Evolutionary conservation across 2,329 filamentous ascomycete genomes (phyloP), one percentile per base, ranked within the genome.

Genomic region (Talaromyces sp.): DNA sequence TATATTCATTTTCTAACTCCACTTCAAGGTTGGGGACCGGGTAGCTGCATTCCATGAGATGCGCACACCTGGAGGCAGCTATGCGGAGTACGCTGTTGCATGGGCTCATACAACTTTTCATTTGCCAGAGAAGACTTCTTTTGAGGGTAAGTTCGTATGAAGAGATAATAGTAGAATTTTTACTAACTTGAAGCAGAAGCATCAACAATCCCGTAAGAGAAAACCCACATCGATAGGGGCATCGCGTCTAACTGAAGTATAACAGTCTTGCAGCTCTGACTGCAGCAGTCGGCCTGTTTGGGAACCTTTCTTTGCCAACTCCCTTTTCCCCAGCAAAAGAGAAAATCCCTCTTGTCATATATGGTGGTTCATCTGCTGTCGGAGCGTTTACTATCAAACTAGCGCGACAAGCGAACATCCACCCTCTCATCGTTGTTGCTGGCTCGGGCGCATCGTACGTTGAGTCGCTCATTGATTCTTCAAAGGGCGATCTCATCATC

Each of bases 361-460:
- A 82, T 65, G 81, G 80, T 22, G 76, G 70, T 0, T 77, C 82
- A 1, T 80, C 81, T 0, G 79, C 85, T 0, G 84, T 88, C 0
- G 86, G 86, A 9, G 73, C 81, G 6, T 88, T 83, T 66, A 81
- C 81, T 0, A 72, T 88, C 51, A 84, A 88, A 69, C 75, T 88
- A 17, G 84, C 84, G 13, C 68, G 65, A 4, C 73, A 74, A 6
- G 80, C 79, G 61, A 83, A 85, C 68, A 84, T 88, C 63, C 84
- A 87, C 70, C 86, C 86, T 0, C 73, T 88, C 53, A 84, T 88
- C 64, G 81, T 79, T 62, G 77, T 88, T 7, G 85, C 85, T 0
- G 86, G 86, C 6, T 74, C 77, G 2, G 82, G 82, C 6, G 71
- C 71, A 6, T 67, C 78, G 2, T 82, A 82, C 65, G 83, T 87